These are phyloP conservation scores for Penicillium egyptiacum DNA, from an alignment of 495 filamentous ascomycete genomes.

Conservation along the genomic window DNA sequence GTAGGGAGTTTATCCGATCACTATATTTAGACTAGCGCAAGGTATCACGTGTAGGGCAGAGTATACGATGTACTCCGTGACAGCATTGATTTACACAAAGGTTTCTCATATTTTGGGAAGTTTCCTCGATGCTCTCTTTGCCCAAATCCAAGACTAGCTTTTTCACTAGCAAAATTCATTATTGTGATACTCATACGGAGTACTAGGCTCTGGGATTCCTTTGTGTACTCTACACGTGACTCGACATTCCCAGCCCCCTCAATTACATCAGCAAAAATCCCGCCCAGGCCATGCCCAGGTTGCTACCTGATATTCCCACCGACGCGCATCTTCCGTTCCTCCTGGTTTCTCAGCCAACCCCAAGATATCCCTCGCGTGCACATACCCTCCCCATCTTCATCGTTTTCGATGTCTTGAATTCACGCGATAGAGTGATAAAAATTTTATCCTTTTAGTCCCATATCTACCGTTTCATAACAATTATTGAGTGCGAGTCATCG, in stretches of 20 bases:
- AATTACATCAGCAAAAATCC: slow-evolving; percentile 25
- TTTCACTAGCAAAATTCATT: neutral
- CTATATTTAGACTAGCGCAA: slow-evolving; percentile 22
- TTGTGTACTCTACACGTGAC: slow-evolving; percentile 6
- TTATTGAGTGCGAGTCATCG: slow-evolving; percentile 16
- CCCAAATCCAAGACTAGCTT: neutral
- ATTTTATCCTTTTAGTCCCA: slow-evolving; percentile 9
- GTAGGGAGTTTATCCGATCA: slow-evolving; percentile 18
- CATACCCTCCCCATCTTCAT: slow-evolving; percentile 1
- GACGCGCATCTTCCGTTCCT: slow-evolving; percentile 29
- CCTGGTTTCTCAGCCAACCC: slow-evolving; percentile 31
- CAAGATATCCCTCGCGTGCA: slow-evolving; percentile 23
- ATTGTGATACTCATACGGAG: neutral
- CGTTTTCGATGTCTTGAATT: slow-evolving; percentile 17
- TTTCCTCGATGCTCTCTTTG: no score
- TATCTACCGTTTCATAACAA: slow-evolving; percentile 1
- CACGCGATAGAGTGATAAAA: slow-evolving; percentile 16
- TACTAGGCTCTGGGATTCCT: neutral
- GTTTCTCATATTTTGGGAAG: no score
- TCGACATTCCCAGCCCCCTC: slow-evolving; percentile 29
- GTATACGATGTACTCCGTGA: neutral
- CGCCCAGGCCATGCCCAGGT: slow-evolving; percentile 14
- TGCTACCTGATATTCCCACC: slow-evolving; percentile 28
- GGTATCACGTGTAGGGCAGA: slow-evolving; percentile 12
- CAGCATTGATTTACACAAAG: neutral